These are phyloP conservation scores for Capsicum rhomboideum DNA, from an alignment of 257 asterid species.

Conservation along the genomic window DNA sequence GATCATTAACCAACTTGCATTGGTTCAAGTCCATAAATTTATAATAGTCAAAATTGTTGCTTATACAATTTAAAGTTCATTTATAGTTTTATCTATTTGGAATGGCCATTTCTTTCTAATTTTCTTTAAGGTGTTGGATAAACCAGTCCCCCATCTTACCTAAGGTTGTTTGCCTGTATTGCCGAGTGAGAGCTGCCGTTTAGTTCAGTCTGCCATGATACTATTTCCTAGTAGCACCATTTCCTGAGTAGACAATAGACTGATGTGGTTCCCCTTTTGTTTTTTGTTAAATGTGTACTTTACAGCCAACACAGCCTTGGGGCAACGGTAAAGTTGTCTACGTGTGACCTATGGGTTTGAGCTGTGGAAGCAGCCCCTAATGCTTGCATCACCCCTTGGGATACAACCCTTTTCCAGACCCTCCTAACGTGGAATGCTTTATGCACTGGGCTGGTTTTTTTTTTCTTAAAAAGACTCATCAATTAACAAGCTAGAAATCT, in stretches of 20 bases:
- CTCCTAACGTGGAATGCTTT: too few species aligned
- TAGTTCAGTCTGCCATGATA: background rate
- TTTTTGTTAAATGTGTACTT: background rate
- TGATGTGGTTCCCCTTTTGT: background rate
- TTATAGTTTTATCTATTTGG: background rate
- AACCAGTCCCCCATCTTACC: background rate
- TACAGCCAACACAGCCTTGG: background rate
- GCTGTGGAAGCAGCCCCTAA: too few species aligned
- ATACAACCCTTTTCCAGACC: too few species aligned
- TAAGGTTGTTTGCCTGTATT: background rate
- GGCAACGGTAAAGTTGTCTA: too few species aligned
- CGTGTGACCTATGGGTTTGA: too few species aligned
- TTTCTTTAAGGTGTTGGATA: background rate
- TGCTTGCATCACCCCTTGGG: too few species aligned
- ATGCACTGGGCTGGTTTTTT: too few species aligned
- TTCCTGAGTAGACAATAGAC: background rate
- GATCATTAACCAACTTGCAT: background rate
- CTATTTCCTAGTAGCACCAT: background rate
- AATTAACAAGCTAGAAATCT: background rate
- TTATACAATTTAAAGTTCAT: background rate
- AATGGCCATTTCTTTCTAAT: background rate
- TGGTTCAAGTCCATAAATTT: background rate
- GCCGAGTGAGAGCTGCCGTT: background rate
- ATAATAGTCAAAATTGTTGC: background rate
- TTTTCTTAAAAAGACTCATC: background rate